Conservation (phyloP, 164 flowering plant genomes). For the Saururus chinensis region DNA sequence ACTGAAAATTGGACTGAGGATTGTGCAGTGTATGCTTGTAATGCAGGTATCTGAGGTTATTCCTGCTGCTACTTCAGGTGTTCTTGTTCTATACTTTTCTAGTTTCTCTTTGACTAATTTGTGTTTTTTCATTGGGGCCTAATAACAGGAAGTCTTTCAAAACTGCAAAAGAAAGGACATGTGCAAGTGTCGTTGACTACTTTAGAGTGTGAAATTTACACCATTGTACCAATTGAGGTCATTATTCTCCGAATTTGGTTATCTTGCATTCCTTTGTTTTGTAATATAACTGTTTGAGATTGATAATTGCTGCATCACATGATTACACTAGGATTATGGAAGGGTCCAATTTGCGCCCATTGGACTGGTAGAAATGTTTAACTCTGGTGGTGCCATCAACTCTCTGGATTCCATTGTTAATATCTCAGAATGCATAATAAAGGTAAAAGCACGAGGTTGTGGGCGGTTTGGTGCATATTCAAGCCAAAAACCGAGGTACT, state of each 20-base stretch:
- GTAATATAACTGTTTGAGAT: not conserved
- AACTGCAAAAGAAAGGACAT: conserved; percentile 27
- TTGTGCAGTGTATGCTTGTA: conserved; percentile 46
- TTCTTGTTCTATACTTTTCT: not conserved
- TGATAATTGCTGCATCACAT: not conserved
- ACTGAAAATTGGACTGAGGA: conserved; percentile 64
- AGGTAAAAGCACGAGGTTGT: conserved; percentile 32
- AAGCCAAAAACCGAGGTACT: conserved; percentile 31
- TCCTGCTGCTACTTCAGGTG: not conserved
- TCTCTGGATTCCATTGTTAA: conserved; percentile 20
- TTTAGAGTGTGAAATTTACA: conserved; percentile 37
- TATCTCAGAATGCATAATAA: conserved; percentile 17
- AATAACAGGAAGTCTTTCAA: conserved; percentile 14
- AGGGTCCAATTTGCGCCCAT: conserved; percentile 49
- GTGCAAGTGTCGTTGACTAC: conserved; percentile 27
- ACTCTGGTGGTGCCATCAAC: conserved; percentile 63
- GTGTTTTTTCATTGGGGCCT: not conserved
- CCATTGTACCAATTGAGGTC: conserved; percentile 45
- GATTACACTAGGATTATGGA: conserved; percentile 33
- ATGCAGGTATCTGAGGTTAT: conserved; percentile 30
- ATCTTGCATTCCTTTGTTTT: not conserved
- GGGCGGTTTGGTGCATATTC: conserved; percentile 64
- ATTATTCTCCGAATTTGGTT: conserved; percentile 7
- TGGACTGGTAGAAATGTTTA: conserved; percentile 69
- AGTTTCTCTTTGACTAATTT: not conserved